Evolutionary conservation across 2,329 filamentous ascomycete genomes (phyloP).

Genomic region (Xylariales sp.): DNA sequence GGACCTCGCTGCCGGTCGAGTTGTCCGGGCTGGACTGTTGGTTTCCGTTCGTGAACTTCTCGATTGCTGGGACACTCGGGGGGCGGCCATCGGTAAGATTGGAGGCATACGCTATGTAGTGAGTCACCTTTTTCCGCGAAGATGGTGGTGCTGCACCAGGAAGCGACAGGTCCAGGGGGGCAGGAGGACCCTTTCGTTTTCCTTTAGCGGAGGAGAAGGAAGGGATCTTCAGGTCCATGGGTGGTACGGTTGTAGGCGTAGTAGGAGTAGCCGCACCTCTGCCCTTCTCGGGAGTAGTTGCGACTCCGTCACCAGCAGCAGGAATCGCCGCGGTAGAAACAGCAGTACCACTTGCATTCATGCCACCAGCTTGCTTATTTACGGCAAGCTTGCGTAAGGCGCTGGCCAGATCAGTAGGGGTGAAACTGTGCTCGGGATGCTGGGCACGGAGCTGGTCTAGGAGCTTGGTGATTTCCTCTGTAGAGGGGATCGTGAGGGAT

Average conservation of each 20-base stretch:
- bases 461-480: background rate
- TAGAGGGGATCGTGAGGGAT: background rate
- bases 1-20: background rate
- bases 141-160: background rate
- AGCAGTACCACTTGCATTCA: background rate
- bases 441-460: background rate
- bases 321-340: background rate
- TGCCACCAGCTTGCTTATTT: background rate
- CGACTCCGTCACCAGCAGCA: background rate
- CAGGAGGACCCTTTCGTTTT: background rate
- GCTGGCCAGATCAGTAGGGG: background rate
- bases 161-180: background rate
- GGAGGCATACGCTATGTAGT: background rate
- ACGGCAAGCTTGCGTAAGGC: no score
- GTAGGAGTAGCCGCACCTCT: background rate
- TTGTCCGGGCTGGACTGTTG: background rate
- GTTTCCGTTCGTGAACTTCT: background rate
- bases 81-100: background rate
- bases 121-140: background rate
- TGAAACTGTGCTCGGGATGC: background rate
- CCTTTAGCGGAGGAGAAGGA: background rate
- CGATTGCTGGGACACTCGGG: background rate
- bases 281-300: background rate
- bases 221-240: background rate
- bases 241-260: background rate